phyloP scores from a whole-genome alignment of 495 filamentous ascomycete genomes.

The Neurospora sp. region DNA sequence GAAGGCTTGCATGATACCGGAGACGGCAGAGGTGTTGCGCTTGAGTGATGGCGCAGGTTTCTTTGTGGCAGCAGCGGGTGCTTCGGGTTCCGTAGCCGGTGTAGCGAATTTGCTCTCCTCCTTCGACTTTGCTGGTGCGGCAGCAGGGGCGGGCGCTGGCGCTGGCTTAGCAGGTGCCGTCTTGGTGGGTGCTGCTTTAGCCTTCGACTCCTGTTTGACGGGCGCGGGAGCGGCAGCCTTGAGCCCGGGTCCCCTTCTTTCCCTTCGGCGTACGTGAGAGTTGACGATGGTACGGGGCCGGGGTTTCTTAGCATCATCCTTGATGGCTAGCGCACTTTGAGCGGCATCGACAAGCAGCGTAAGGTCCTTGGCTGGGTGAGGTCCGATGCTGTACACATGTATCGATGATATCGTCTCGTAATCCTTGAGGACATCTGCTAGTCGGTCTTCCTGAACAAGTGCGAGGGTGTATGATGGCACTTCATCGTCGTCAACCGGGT shows the following conservation, averaged over 20 bases:
- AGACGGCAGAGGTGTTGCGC: constrained; percentile 37
- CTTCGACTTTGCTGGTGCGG: constrained; percentile 17
- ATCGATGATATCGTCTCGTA: constrained; percentile 65
- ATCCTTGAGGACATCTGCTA: constrained; percentile 57
- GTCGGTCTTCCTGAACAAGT: constrained; percentile 69
- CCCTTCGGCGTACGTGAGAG: constrained; percentile 27
- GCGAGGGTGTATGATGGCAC: constrained; percentile 47
- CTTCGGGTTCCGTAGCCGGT: constrained; percentile 14
- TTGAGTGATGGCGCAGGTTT: constrained; percentile 40
- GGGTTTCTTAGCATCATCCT: constrained; percentile 9
- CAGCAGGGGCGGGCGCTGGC: constrained; percentile 13
- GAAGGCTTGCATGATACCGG: constrained; percentile 71
- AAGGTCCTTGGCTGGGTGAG: constrained; percentile 61
- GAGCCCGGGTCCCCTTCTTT: constrained; percentile 18
- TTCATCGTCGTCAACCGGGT: constrained; percentile 27
- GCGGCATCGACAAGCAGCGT: constrained; percentile 63
- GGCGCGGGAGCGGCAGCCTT: constrained; percentile 8
- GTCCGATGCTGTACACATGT: constrained; percentile 79
- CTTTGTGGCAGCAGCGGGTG: constrained; percentile 22
- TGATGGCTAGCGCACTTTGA: constrained; percentile 42
- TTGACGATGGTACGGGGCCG: constrained; percentile 24
- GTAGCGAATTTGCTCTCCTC: constrained; percentile 23
- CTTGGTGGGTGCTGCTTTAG: constrained; percentile 9
- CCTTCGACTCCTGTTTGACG: constrained; percentile 1
- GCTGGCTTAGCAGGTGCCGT: constrained; percentile 5